phyloP scores from a whole-genome alignment of 2,329 filamentous ascomycete genomes.

The Pseudopyricularia javanii region DNA sequence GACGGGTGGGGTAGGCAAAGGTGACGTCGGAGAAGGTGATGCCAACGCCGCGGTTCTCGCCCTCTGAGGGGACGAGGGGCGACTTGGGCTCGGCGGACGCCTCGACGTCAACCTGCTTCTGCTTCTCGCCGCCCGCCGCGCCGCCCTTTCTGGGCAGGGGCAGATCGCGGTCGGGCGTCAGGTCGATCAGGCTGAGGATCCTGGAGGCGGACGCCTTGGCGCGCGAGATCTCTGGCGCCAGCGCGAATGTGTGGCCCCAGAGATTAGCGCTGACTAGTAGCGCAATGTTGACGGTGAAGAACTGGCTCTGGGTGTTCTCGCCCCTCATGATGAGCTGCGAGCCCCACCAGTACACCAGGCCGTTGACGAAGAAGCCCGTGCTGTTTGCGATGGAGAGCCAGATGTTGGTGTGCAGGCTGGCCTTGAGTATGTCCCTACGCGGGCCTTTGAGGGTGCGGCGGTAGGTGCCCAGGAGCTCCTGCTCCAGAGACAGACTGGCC shows the following conservation, averaged over 20 bases:
- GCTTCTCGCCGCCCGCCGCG: slow-evolving; percentile 4
- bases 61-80: slow-evolving; percentile 1
- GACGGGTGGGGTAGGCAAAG: slow-evolving; percentile 50
- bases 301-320: slow-evolving; percentile 51
- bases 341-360: slow-evolving; percentile 73
- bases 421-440: slow-evolving; percentile 39
- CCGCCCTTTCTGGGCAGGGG: background rate
- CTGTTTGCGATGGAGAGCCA: slow-evolving; percentile 50
- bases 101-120: slow-evolving; percentile 24
- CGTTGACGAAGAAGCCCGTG: slow-evolving; percentile 56
- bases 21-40: slow-evolving; percentile 43
- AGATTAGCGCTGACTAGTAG: slow-evolving; percentile 62
- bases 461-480: slow-evolving; percentile 39
- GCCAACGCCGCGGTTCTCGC: slow-evolving; percentile 23
- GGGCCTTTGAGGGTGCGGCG: slow-evolving; percentile 34
- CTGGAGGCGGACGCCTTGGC: slow-evolving; percentile 49
- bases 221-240: slow-evolving; percentile 62
- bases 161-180: background rate
- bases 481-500: slow-evolving; percentile 39
- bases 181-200: slow-evolving; percentile 19
- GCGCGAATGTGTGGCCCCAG: slow-evolving; percentile 62
- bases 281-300: slow-evolving; percentile 61
- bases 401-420: slow-evolving; percentile 38
- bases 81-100: slow-evolving; percentile 13
- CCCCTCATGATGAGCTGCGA: slow-evolving; percentile 56